Base-by-base conservation (phyloP, 352 stramenopile species). In the Globisporangium viniferum region DNA sequence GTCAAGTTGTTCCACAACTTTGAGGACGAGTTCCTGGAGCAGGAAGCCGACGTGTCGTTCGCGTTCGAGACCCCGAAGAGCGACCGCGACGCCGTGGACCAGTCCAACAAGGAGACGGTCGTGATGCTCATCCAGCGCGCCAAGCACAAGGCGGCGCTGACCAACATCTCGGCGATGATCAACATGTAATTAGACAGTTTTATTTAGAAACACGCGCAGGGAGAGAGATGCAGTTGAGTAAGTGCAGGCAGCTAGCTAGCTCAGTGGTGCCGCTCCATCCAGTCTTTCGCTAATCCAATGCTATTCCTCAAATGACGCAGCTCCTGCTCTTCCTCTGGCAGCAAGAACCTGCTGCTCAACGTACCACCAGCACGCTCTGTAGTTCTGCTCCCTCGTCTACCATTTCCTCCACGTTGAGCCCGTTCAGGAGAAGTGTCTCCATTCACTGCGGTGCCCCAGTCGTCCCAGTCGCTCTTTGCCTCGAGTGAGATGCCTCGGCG, bases 1-100 rank as follows among this genome's bases (percentile, higher is more conserved):
- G 77, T 74, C 61, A 93, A 91, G 81, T 82, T 90, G 64, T 95
- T 89, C 67, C 70, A 82, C 73, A 93, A 95, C 73, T 95, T 95
- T 70, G 88, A 95, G 64, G 88, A 95, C 67, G 88, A 95, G 67
- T 95, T 95, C 70, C 69, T 94, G 12, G 84, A 94, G 72, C 73
- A 84, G 56, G 80, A 93, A 36, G 88, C 84, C 14, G 78, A 92
- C 57, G 31, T 94, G 22, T 60, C 58, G 46, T 95, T 92, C 68
- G 70, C 83, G 15, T 92, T 95, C 62, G 84, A 94, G 59, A 86
- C 80, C 5, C 84, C 86, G 12, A 74, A 86, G 62, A 75, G 80
- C 63, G 86, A 93, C 46, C 81, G 82, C 64, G 83, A 92, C 49
- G 64, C 74, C 4, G 74, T 82, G 36, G 80, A 88, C 62, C 79